These are phyloP conservation scores for Cyclotella distinguenda DNA, from an alignment of 108 stramenopile species.

Conservation along the genomic window DNA sequence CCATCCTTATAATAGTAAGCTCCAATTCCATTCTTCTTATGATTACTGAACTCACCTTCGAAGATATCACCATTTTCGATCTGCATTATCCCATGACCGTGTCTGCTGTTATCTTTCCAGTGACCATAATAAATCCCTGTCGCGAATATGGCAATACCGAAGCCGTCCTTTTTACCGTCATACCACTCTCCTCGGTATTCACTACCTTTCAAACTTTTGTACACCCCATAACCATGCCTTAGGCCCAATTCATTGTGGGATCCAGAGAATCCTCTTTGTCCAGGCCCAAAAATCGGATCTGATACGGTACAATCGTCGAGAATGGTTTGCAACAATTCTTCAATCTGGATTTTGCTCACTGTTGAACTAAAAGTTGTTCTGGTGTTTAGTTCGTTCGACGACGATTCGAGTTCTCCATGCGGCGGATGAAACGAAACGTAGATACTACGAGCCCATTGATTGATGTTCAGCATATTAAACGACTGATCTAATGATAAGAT, in stretches of 20 bases:
- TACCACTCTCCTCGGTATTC: conserved; percentile 5
- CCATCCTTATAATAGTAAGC: conserved; percentile 9
- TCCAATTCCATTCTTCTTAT: conserved; percentile 6
- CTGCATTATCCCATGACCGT: conserved; percentile 12
- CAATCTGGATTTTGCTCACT: not conserved
- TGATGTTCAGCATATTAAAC: not conserved
- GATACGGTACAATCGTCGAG: not conserved
- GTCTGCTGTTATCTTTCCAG: conserved; percentile 11
- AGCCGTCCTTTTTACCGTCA: conserved; percentile 6
- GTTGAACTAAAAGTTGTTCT: not conserved
- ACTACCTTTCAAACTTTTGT: conserved; percentile 8
- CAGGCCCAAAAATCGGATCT: not conserved
- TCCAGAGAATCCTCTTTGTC: not conserved
- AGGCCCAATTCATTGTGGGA: not conserved
- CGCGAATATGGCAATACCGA: not conserved
- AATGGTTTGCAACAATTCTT: not conserved
- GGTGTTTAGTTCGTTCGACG: not conserved
- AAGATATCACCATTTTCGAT: conserved; percentile 16
- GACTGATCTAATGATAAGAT: not conserved
- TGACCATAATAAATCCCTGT: not conserved
- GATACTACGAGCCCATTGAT: not conserved
- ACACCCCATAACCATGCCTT: conserved; percentile 8
- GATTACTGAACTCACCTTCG: conserved; percentile 7
- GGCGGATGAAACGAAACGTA: not conserved
- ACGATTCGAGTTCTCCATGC: not conserved